These are phyloP conservation scores for Stentor roeselii DNA, from an alignment of 73 alveolate species.

Conservation along the genomic window DNA sequence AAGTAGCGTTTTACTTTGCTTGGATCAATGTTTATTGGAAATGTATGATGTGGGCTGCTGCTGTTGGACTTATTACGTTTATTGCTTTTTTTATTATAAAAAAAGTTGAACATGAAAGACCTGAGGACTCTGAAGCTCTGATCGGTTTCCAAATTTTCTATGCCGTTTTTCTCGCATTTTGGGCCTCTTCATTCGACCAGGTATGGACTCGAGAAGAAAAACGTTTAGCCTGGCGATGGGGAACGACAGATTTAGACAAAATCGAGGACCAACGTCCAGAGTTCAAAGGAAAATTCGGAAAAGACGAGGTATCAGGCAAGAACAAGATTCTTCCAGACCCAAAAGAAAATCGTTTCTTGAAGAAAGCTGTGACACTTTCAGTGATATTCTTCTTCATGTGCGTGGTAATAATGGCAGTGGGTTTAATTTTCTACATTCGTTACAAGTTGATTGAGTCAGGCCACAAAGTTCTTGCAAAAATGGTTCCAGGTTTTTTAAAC, in stretches of 20 bases:
- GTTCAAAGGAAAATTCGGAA: not conserved
- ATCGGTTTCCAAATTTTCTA: not conserved
- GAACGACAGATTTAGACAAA: not conserved
- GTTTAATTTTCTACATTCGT: not conserved
- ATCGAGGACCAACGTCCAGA: constrained; percentile 3
- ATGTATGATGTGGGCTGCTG: not conserved
- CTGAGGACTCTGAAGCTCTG: not conserved
- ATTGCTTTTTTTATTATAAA: not conserved
- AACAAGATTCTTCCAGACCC: not conserved
- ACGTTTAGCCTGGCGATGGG: not conserved
- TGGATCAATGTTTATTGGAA: constrained; percentile 36
- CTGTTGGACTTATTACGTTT: not conserved
- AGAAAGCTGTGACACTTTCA: not conserved
- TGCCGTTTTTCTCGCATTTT: not conserved
- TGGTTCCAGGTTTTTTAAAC: not conserved
- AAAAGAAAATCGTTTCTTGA: not conserved
- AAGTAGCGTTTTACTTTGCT: constrained; percentile 57
- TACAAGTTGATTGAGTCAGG: not conserved
- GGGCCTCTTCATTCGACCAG: not conserved
- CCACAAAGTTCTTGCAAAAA: not conserved
- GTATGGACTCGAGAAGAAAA: constrained; percentile 6
- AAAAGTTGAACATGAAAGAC: not conserved
- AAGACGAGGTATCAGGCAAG: not conserved
- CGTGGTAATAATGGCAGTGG: not conserved
- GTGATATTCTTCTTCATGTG: not conserved